A percentile compares a stretch with the other conserved stretches of the same genome.
These are phyloP conservation scores for Podochytrium sp. DNA, from an alignment of 192 early-diverging fungal genomes.

Conservation along the genomic window DNA sequence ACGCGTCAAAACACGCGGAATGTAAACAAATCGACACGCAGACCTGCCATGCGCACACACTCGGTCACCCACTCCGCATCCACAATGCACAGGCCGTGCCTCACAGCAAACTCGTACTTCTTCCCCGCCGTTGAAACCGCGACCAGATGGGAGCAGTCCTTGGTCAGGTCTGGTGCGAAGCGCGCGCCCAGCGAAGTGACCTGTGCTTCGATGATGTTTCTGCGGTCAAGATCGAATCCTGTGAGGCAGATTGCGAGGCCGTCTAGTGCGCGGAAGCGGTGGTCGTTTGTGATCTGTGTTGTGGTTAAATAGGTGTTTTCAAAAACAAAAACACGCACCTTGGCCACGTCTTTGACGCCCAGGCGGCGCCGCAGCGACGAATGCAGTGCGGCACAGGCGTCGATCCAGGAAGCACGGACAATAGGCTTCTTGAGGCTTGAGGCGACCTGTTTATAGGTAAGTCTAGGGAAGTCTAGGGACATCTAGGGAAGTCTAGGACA, in stretches of 20 bases:
- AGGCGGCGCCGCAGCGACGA: not conserved
- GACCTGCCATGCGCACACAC: conserved; percentile 14
- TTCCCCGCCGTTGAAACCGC: conserved; percentile 7
- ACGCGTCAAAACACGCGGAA: too few relatives aligned
- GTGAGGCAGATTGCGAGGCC: conserved; percentile 14
- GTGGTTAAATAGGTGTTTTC: not conserved
- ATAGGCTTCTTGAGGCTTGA: conserved; percentile 30
- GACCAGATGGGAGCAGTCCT: conserved; percentile 42
- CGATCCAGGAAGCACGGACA: conserved; percentile 29
- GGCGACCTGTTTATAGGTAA: conserved; percentile 32
- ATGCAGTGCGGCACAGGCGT: not conserved
- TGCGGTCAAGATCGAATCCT: not conserved
- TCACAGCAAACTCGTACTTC: conserved; percentile 40
- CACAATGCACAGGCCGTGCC: conserved; percentile 32
- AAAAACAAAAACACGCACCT: not conserved
- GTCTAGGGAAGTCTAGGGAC: too few relatives aligned
- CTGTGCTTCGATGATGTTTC: not conserved
- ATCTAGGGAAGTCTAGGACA: too few relatives aligned
- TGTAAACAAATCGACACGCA: not conserved
- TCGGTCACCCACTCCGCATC: conserved; percentile 31
- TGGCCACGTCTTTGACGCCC: conserved; percentile 5
- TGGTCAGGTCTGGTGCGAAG: conserved; percentile 22
- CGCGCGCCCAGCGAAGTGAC: conserved; percentile 15
- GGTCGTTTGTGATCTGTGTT: conserved; percentile 6
- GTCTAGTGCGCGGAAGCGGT: conserved; percentile 6